These are phyloP conservation scores for Epichloe coenophiala DNA, from an alignment of 2,329 filamentous ascomycete species.

Conservation along the genomic window DNA sequence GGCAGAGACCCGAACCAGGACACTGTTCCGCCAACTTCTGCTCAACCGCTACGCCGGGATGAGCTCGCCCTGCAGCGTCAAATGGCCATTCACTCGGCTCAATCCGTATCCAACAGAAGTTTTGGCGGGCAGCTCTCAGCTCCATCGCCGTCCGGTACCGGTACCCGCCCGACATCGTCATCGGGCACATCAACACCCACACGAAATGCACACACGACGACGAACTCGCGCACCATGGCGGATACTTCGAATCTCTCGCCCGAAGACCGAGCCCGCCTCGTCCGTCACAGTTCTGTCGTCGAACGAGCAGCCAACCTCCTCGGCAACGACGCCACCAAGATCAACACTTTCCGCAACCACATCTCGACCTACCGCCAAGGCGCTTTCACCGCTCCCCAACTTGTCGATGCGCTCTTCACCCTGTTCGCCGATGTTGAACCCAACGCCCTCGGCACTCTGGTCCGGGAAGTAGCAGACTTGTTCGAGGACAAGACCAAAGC, in stretches of 20 bases:
- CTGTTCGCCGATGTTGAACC: constrained; percentile 69
- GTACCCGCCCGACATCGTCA: constrained; percentile 7
- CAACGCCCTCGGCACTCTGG: constrained; percentile 70
- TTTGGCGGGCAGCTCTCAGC: constrained; percentile 73
- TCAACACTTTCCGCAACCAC: constrained; percentile 62
- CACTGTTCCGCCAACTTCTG: constrained; percentile 59
- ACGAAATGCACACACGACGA: constrained; percentile 23
- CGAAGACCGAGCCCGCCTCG: constrained; percentile 66
- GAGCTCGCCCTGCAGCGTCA: constrained; percentile 87
- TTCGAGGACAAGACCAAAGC: constrained; percentile 74
- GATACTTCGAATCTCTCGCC: constrained; percentile 45
- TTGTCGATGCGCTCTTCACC: constrained; percentile 79
- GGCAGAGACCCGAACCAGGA: constrained; percentile 79
- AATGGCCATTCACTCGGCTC: constrained; percentile 78
- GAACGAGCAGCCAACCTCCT: constrained; percentile 75
- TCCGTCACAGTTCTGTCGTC: constrained; percentile 73
- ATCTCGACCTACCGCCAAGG: constrained; percentile 68
- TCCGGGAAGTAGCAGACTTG: constrained; percentile 84
- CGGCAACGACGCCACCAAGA: constrained; percentile 60
- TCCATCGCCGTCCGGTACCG: constrained; percentile 11
- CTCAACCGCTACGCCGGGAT: constrained; percentile 69
- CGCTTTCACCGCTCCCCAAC: constrained; percentile 54
- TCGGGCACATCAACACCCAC: constrained; percentile 5
- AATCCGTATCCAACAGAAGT: constrained; percentile 63
- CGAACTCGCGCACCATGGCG: constrained; percentile 38